Evolutionary conservation across 805 yeast genomes (phyloP), one percentile per base, ranked within the genome.

Genomic region (Metschnikowia vanudenii): DNA sequence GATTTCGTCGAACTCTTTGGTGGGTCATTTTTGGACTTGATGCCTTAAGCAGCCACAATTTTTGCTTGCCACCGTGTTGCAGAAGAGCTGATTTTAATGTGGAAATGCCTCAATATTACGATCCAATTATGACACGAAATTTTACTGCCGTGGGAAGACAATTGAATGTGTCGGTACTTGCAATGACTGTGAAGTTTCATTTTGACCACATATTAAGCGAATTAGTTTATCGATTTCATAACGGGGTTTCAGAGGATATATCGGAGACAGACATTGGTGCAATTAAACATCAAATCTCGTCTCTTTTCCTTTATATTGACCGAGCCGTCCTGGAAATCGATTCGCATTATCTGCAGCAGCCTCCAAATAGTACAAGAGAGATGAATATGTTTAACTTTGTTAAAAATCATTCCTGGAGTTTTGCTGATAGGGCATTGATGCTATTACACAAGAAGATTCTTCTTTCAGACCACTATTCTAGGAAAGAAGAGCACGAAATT

Each of bases 11-110:
- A 57, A 58, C 80, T 43, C 58, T 82, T n/a, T 82, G 86, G 85
- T 82, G 85, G 85, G 81, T 80, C 32, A 77, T 82, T 7, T 80
- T 80, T 50, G 78, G 79, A 22, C 61, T 82, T 49, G 88, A 82
- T 58, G 73, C 79, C 3, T 68, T 78, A 49, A 76, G 81, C 8
- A 74, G 84, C 32, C 74, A 79, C 47, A 79, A 80, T 51, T 76
- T 76, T 40, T 73, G 80, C 57, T 60, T 78, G 28, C 74, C 80
- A 0, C 86, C 85, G 1, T 69, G 78, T 29, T 77, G 82, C 48
- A 65, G 67, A 46, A 62, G 68, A 32, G 78, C 73, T 43, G 84
- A 80, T 54, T 78, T 75, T 58, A 82, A 81, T 52, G 82, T 82
- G 0, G 64, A 75, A n/a, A 60, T 78, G 53, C 84, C 85, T 0